phyloP scores from a whole-genome alignment of 441 rosid genomes.

The Croton laevigatus region DNA sequence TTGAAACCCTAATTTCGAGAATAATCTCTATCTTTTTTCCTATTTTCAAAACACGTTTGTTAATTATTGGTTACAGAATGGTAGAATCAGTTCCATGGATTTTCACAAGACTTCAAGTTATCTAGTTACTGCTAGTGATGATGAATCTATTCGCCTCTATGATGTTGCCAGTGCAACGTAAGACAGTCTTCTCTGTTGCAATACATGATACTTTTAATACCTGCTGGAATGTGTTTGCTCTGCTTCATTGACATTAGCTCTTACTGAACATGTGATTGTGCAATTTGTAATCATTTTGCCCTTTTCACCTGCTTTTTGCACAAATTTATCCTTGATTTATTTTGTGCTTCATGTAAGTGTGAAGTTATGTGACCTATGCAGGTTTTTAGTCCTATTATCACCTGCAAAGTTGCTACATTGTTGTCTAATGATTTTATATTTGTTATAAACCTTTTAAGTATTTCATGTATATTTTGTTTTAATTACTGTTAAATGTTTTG shows the following conservation, averaged over 20 bases:
- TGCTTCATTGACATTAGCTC: background rate
- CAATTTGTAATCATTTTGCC: background rate
- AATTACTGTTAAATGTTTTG: background rate
- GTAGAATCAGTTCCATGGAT: constrained; percentile 88
- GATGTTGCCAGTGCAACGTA: constrained; percentile 83
- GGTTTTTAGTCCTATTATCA: background rate
- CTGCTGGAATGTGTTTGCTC: background rate
- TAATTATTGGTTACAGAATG: constrained; percentile 41
- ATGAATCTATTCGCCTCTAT: constrained; percentile 90
- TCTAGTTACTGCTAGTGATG: constrained; percentile 93
- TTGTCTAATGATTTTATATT: background rate
- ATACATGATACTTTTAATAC: background rate
- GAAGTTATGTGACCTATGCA: background rate
- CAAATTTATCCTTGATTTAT: background rate
- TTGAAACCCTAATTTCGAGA: background rate
- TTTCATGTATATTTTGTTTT: background rate
- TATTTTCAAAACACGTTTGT: background rate
- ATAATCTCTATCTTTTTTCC: background rate
- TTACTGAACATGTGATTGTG: background rate
- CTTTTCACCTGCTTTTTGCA: background rate
- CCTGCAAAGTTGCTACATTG: background rate
- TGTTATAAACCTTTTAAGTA: background rate
- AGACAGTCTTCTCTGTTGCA: constrained; percentile 13
- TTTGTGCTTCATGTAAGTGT: background rate
- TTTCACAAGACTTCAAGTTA: constrained; percentile 75